Evolutionary conservation across 2,329 filamentous ascomycete genomes (phyloP).

Genomic region (Beauveria medogensis): DNA sequence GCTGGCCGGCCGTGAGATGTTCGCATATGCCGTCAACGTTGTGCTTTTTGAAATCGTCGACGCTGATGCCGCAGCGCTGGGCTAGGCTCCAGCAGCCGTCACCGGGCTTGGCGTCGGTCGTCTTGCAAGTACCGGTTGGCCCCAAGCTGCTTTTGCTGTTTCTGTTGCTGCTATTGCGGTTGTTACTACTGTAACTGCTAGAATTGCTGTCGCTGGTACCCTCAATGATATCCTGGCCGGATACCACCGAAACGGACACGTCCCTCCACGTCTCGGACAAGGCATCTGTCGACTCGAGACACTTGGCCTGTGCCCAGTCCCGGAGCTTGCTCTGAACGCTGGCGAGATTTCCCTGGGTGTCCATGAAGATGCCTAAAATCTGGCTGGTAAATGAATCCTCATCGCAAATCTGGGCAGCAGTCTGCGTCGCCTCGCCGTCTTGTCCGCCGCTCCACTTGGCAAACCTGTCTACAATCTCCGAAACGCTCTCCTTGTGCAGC

Average conservation of each 20-base stretch:
- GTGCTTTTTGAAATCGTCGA: background rate
- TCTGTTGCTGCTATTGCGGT: background rate
- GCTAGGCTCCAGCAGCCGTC: background rate
- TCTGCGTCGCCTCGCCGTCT: background rate
- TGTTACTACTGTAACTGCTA: background rate
- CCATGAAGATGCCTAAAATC: background rate
- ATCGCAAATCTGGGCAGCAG: background rate
- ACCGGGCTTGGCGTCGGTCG: background rate
- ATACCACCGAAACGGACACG: background rate
- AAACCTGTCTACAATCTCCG: background rate
- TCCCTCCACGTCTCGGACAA: background rate
- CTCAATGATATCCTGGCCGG: background rate
- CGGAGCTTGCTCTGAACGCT: background rate
- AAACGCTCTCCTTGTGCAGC: background rate
- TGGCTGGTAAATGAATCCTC: background rate
- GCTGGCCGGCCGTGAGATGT: background rate
- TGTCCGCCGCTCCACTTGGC: background rate
- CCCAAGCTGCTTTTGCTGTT: background rate
- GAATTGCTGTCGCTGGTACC: background rate
- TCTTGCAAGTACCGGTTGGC: background rate
- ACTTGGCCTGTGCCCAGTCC: background rate
- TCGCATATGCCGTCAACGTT: background rate
- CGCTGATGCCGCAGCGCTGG: background rate
- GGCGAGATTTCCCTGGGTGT: background rate
- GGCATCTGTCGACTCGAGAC: background rate